Evolutionary conservation across 768 basidiomycete genomes (phyloP), one percentile per base, ranked within the genome.

Genomic region (Scleroderma bovista): DNA sequence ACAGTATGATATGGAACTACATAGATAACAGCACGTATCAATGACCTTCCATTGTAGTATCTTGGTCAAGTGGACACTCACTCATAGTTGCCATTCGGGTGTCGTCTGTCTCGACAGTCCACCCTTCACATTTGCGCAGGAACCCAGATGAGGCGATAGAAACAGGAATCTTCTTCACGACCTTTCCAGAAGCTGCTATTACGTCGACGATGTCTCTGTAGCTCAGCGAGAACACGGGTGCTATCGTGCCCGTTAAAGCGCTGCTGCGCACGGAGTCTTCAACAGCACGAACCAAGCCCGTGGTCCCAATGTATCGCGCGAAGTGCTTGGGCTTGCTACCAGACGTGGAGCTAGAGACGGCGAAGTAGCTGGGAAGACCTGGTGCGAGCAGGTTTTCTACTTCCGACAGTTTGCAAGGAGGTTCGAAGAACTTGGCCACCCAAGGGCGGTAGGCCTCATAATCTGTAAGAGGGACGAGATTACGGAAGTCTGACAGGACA

Each of bases 101-200:
- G 31, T 59, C 52, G 13, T 57, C 58, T 3, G 55, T 51, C 6
- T 59, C 53, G 2, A 9, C 12, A 31, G 51, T 34, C 48, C 51
- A 57, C 34, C 52, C 60, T 34, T 52, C 26, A 5, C 4, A 12
- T 15, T 43, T 49, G 11, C 60, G 58, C 9, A 53, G 0, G 2
- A 6, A 0, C 4, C 50, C 46, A 2, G 44, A 53, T 3, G 51
- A 24, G 2, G 16, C 2, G n/a, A 22, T 1, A 20, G 48, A 52
- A 8, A 60, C 39, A 0, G 48, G 56, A 15, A 62, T 57, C 36
- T 16, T 43, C 22, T 37, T 38, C 3, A 46, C 36, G 22, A 55
- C 44, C 23, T 40, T 19, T 12, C 39, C 39, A 3, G 11, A 2
- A 23, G 19, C 39, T 23, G 39, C 20, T 23, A 20, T 15, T 4